A percentile compares a stretch with the other conserved stretches of the same genome.
phyloP scores from a whole-genome alignment of 2,329 filamentous ascomycete genomes.

The Neonectria ditissima region DNA sequence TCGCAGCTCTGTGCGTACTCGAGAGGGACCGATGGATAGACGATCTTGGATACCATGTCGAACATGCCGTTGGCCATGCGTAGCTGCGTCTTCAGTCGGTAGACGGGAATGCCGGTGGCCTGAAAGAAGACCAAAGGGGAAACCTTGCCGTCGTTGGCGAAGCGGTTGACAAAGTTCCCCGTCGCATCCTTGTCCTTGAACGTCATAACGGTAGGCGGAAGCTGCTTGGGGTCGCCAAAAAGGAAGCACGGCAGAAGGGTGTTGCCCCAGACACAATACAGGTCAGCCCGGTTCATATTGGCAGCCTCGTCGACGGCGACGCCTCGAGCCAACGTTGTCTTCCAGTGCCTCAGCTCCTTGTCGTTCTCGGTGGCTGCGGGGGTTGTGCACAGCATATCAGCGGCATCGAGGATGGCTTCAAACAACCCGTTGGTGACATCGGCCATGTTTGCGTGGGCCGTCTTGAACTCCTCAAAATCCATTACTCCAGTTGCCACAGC shows the following conservation, averaged over 20 bases:
- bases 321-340: constrained; percentile 24
- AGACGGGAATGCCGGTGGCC: too few relatives aligned
- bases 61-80: too few relatives aligned
- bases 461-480: too few relatives aligned
- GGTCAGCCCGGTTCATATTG: constrained; percentile 38
- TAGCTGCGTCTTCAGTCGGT: too few relatives aligned
- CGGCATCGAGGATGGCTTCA: not conserved
- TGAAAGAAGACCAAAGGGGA: too few relatives aligned
- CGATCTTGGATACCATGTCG: too few relatives aligned
- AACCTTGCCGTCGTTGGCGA: too few relatives aligned
- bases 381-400: not conserved
- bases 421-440: too few relatives aligned
- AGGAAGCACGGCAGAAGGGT: constrained; percentile 36
- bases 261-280: constrained; percentile 42
- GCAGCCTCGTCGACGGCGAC: constrained; percentile 41
- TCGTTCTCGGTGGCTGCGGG: not conserved
- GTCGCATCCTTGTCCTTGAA: not conserved
- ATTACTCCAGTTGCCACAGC: too few relatives aligned
- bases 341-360: constrained; percentile 1
- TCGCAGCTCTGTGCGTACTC: constrained; percentile 43
- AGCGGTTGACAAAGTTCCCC: too few relatives aligned
- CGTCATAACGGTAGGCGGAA: constrained; percentile 21
- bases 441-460: too few relatives aligned
- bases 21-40: too few relatives aligned
- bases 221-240: constrained; percentile 37